phyloP scores from a whole-genome alignment of 1,139 yeast genomes.

The Suhomyces terraborum region DNA sequence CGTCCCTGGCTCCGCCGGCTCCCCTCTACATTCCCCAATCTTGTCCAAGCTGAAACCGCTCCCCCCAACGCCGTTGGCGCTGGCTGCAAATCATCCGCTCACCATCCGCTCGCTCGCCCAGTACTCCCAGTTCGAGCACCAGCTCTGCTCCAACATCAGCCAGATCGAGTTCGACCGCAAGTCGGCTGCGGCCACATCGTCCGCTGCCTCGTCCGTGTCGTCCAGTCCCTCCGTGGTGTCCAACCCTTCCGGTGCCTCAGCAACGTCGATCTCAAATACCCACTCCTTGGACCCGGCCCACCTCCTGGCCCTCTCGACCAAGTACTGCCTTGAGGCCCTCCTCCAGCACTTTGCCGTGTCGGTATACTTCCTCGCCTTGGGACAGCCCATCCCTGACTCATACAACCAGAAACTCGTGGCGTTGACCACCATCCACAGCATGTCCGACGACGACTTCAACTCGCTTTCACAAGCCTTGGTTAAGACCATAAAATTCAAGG shows the following conservation, averaged over 20 bases:
- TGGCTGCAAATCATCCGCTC: neutral
- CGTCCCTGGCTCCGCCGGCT: neutral
- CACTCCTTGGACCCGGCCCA: slow-evolving; percentile 3
- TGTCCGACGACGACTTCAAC: neutral
- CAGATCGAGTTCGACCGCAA: neutral
- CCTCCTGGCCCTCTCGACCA: neutral
- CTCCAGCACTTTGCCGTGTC: slow-evolving; percentile 4
- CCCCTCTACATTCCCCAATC: neutral
- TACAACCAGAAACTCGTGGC: neutral
- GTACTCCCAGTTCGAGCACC: slow-evolving; percentile 1
- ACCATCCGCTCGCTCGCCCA: neutral
- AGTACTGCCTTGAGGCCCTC: neutral
- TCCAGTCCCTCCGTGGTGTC: neutral
- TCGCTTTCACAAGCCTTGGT: neutral
- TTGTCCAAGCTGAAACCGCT: neutral
- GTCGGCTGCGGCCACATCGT: neutral
- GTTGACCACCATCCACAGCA: neutral
- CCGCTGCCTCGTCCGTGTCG: neutral
- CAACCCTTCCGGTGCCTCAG: neutral
- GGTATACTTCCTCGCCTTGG: neutral
- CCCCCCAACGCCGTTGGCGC: neutral
- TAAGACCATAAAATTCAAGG: neutral
- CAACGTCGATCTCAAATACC: neutral
- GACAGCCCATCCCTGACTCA: slow-evolving; percentile 1
- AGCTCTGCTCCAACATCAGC: slow-evolving; percentile 1